Base-by-base conservation (phyloP, 2,329 filamentous ascomycete genomes). In the Monosporascus sp. region DNA sequence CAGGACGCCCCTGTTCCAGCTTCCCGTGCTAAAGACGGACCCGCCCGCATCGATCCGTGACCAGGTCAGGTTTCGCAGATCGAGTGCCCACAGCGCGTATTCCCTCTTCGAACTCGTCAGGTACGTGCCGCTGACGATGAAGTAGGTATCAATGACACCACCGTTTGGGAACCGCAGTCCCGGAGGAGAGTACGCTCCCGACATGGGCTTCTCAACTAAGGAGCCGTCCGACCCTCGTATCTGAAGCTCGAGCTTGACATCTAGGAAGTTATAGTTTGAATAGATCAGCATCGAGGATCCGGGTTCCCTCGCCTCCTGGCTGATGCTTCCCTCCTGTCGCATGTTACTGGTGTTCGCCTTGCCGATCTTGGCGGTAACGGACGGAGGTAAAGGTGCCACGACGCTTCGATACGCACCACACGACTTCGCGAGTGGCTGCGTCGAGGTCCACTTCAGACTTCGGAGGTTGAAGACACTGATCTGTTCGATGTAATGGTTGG, bases 401-500 rank as follows among this genome's bases (percentile, higher is more conserved):
- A 99, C 94, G 68, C 92, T 97, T 59, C 94, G 86, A 70, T 99
- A 99, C 1, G 94, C 94, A 58, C 94, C 94, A 68, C 94, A 99
- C 65, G 91, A 96, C 70, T 93, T 90, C 49, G 91, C 92, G 46
- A 97, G 78, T 1, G 86, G 79, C 58, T 90, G 89, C 2, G 91
- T 97, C 18, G 89, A 90, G 1, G 91, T 96, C 94, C 94, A 99
- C 72, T 94, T 96, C 55, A 97, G 74, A 68, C 91, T 97, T 48
- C 94, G 84, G 26, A 99, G 77, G 65, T 99, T 99, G 77, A 99
- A 99, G 3, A 99, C 91, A 68, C 91, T 97, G 59, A 99, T 95
- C 71, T 99, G 91, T 71, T 99, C 93, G 61, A 99, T 99, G 67
- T 99, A 99, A 69, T 96, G 92, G 69, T 99, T 99, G n/a, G 88